Evolutionary conservation across 2,329 filamentous ascomycete genomes (phyloP).

Genomic region (Phaeosphaeriaceae sp.): DNA sequence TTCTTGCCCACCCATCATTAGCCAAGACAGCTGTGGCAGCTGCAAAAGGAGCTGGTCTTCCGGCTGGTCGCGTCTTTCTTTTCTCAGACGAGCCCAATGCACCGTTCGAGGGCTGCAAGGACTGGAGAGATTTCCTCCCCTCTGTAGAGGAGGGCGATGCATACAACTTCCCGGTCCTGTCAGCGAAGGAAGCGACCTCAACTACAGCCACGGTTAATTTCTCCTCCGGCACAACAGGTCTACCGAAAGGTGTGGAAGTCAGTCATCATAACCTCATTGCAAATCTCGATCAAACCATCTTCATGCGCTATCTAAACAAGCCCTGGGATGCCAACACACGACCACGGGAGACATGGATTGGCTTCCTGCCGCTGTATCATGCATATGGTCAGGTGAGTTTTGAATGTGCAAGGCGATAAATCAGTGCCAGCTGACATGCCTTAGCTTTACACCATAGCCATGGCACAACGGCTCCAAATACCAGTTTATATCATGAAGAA

Average conservation of each 20-base stretch:
- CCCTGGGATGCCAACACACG: slow-evolving; percentile 50
- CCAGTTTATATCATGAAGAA: slow-evolving; percentile 52
- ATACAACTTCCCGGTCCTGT: slow-evolving; percentile 36
- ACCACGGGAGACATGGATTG: slow-evolving; percentile 58
- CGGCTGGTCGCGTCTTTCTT: slow-evolving; percentile 38
- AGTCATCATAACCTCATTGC: slow-evolving; percentile 59
- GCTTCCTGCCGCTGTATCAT: slow-evolving; percentile 52
- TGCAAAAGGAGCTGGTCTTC: slow-evolving; percentile 36
- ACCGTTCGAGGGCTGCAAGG: slow-evolving; percentile 30
- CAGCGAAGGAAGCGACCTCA: slow-evolving; percentile 29
- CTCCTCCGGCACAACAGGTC: slow-evolving; percentile 60
- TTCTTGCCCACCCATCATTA: slow-evolving; percentile 42
- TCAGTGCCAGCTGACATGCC: neutral
- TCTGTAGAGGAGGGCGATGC: slow-evolving; percentile 34
- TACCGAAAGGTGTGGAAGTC: slow-evolving; percentile 61
- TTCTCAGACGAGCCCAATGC: slow-evolving; percentile 41
- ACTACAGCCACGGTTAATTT: slow-evolving; percentile 59
- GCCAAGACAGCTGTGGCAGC: slow-evolving; percentile 36
- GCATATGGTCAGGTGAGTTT: slow-evolving; percentile 54
- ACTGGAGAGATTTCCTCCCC: slow-evolving; percentile 41
- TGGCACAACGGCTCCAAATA: slow-evolving; percentile 56
- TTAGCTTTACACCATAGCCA: slow-evolving; percentile 42
- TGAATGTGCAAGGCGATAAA: neutral
- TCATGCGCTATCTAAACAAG: slow-evolving; percentile 52
- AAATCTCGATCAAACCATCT: slow-evolving; percentile 59